Conservation (phyloP, 345 rosid genomes). For the Ricinus communis region DNA sequence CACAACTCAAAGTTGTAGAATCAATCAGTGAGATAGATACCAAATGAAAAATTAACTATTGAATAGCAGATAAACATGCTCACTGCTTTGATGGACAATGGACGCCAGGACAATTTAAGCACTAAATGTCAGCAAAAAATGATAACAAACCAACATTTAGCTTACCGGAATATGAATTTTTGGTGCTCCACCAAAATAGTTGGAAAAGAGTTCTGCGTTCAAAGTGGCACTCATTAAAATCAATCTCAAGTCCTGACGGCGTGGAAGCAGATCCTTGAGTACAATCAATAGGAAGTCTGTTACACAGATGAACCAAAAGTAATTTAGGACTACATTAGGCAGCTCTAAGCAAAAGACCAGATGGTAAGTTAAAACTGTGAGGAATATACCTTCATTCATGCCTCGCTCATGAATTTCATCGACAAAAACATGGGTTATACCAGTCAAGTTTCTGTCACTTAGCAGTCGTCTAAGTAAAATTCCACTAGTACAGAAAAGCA, state of each 20-base stretch:
- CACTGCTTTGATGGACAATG: too few species aligned
- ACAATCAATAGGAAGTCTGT: constrained; percentile 92
- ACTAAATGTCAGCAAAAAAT: too few species aligned
- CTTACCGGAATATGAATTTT: constrained; percentile 91
- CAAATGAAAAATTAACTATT: constrained; percentile 7
- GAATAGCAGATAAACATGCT: not conserved
- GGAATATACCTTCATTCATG: constrained; percentile 89
- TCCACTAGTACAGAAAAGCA: constrained; percentile 97
- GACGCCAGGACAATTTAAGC: too few species aligned
- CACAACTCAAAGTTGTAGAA: constrained; percentile 12
- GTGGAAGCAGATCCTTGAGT: constrained; percentile 95
- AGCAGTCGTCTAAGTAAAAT: constrained; percentile 85
- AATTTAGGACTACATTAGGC: not conserved
- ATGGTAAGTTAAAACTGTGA: constrained; percentile 2
- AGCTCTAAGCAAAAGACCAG: constrained; percentile 2
- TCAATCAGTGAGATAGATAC: not conserved
- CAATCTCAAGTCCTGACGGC: constrained; percentile 90
- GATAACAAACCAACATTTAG: constrained; percentile 8
- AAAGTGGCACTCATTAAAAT: constrained; percentile 97
- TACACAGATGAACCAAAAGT: constrained; percentile 10
- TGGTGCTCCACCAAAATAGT: constrained; percentile 86
- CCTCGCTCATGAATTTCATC: constrained; percentile 99
- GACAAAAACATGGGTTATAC: constrained; percentile 94
- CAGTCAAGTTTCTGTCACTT: constrained; percentile 84
- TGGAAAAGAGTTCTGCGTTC: constrained; percentile 94